A percentile compares a stretch with the other conserved stretches of the same genome.
Evolutionary conservation across 208 protist species (phyloP).

Genomic region (Strigomonas culicis): DNA sequence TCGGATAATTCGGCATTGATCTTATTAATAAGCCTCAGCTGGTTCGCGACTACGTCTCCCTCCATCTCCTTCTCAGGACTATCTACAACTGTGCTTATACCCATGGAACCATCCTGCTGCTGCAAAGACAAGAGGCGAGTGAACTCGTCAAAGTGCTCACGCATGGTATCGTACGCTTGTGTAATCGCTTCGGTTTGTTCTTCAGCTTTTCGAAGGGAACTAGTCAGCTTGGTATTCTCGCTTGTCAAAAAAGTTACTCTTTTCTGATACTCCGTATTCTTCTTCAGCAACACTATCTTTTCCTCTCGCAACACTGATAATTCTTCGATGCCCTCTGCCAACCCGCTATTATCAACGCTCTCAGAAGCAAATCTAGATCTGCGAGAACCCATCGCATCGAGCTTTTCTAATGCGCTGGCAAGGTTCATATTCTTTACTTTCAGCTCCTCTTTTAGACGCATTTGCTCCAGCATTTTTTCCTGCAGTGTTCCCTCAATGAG

Average conservation of each 20-base stretch:
- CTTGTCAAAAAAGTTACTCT: slow-evolving; percentile 17
- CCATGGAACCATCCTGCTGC: neutral
- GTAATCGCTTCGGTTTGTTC: slow-evolving; percentile 31
- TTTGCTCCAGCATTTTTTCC: slow-evolving; percentile 12
- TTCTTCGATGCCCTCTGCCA: neutral
- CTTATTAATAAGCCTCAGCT: slow-evolving; percentile 19
- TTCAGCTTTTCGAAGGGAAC: slow-evolving; percentile 11
- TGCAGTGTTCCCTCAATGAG: slow-evolving; percentile 20
- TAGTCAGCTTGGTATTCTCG: slow-evolving; percentile 20
- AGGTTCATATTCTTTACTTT: slow-evolving; percentile 6
- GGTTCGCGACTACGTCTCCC: slow-evolving; percentile 20
- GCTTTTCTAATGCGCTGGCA: neutral
- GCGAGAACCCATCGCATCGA: slow-evolving; percentile 2
- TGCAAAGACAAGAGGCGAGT: neutral
- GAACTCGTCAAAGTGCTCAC: slow-evolving; percentile 7
- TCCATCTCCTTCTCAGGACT: neutral
- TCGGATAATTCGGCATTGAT: slow-evolving; percentile 29
- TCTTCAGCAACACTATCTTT: slow-evolving; percentile 8
- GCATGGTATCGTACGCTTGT: slow-evolving; percentile 16
- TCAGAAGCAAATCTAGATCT: neutral
- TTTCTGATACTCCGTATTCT: slow-evolving; percentile 27
- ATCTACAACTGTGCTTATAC: neutral
- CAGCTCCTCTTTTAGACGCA: slow-evolving; percentile 9
- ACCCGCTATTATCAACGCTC: neutral
- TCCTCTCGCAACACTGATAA: slow-evolving; percentile 17